Evolutionary conservation across 306 rosid genomes (phyloP), one percentile per base, ranked within the genome.

Genomic region (Trichosanthes truncata): DNA sequence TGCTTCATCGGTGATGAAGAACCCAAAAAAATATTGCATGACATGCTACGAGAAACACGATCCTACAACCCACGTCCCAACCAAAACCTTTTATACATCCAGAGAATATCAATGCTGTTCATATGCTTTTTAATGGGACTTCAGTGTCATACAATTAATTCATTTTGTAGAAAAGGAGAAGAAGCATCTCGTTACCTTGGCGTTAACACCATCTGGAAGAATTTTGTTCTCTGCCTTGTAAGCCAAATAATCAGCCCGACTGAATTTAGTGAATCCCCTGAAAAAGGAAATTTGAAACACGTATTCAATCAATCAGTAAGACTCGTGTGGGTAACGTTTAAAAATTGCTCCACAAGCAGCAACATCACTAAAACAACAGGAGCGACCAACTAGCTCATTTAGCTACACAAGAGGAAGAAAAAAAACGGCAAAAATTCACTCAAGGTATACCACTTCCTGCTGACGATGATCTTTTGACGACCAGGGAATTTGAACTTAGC

Each of bases 201-300:
- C 76, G 21, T 71, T 71, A 6, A 71, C 76, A 71, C 76, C 76
- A 45, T 71, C 76, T 6, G 76, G 76, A 25, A 71, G 35, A 25
- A 71, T 71, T 45, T 25, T 71, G 38, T 71, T 71, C 6, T 45
- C 76, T 45, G 76, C 35, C 36, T 71, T 71, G 56, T 12, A 25
- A 7, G 53, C 20, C 3, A 71, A 56, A 45, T 71, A 71, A 23
- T 71, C 76, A 15, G 76, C 76, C 31, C 76, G 76, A 7, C 76
- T 71, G 76, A 71, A 71, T 45, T 71, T 71, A 13, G 76, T 71
- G 56, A 71, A 71, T 43, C 76, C 76, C 76, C 76, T 71, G 55
- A 12, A 71, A 62, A 71, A 11, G 10, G 43, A 40, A 68, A 68
- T n/a, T 68, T 9, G 20, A 68, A 68, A 21, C 20, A 68, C 1